phyloP scores from a whole-genome alignment of 1,284 basidiomycete genomes.

The Apiotrichum domesticum region DNA sequence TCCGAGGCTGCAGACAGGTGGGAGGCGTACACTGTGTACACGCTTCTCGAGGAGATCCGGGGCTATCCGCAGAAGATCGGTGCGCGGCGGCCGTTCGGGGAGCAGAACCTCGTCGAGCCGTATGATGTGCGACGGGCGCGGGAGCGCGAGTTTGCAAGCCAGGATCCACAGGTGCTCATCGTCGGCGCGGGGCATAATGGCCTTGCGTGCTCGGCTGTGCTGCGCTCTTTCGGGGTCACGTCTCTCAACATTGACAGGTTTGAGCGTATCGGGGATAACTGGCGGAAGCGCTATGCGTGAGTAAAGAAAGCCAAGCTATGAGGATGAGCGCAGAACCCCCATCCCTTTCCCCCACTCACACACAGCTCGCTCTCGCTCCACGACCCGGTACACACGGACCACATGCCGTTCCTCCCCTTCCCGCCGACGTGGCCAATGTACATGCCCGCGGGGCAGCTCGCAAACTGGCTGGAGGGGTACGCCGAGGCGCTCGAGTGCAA shows the following conservation, averaged over 20 bases:
- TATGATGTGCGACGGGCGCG: constrained; percentile 27
- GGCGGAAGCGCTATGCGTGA: constrained; percentile 52
- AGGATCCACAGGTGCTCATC: constrained; percentile 47
- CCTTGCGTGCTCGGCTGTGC: constrained; percentile 56
- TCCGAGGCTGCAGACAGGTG: constrained; percentile 49
- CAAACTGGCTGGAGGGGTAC: constrained; percentile 63
- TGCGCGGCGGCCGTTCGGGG: constrained; percentile 36
- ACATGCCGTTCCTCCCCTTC: constrained; percentile 31
- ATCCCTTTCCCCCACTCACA: too few relatives aligned
- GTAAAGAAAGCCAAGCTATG: too few relatives aligned
- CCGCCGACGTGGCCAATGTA: constrained; percentile 34
- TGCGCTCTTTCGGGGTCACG: constrained; percentile 55
- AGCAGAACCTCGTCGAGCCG: constrained; percentile 21
- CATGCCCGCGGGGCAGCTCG: constrained; percentile 52
- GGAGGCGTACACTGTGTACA: constrained; percentile 58
- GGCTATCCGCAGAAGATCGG: constrained; percentile 52
- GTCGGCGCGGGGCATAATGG: constrained; percentile 64
- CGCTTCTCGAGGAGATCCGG: constrained; percentile 56
- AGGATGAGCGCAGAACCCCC: too few relatives aligned
- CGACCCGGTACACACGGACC: constrained; percentile 54
- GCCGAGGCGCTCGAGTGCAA: constrained; percentile 60
- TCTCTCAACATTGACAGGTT: constrained; percentile 49
- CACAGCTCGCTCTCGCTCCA: constrained; percentile 55
- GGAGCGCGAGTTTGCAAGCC: constrained; percentile 49
- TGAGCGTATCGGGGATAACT: constrained; percentile 55